A percentile compares a stretch with the other conserved stretches of the same genome.
phyloP scores from a whole-genome alignment of 1,139 yeast species.

The Geotrichum carabidarum region DNA sequence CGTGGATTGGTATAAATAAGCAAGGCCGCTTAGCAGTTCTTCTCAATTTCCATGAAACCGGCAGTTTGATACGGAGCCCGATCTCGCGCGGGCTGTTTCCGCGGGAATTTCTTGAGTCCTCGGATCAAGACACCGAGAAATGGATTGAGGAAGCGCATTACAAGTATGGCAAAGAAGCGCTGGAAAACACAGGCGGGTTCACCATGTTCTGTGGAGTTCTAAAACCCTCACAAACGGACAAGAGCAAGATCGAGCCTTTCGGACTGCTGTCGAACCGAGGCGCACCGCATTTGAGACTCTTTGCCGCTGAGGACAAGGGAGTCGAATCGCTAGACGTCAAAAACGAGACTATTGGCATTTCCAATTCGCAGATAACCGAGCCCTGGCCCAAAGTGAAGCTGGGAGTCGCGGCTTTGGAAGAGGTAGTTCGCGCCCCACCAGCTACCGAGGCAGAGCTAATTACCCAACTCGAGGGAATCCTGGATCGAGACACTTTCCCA shows the following conservation, averaged over 20 bases:
- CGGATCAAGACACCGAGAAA: conserved; percentile 37
- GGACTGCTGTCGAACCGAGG: conserved; percentile 35
- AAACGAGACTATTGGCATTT: conserved; percentile 46
- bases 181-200: conserved; percentile 69
- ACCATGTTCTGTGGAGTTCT: conserved; percentile 61
- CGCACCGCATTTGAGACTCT: conserved; percentile 10
- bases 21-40: conserved; percentile 64
- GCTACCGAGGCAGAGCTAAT: conserved; percentile 37
- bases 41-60: conserved; percentile 53
- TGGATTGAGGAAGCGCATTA: conserved; percentile 40
- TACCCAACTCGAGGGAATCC: conserved; percentile 48
- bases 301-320: not conserved
- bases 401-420: conserved; percentile 47
- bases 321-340: not conserved
- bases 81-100: conserved; percentile 63
- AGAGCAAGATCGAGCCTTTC: conserved; percentile 39
- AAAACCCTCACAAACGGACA: conserved; percentile 23
- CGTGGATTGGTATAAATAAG: conserved; percentile 78
- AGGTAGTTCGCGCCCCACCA: conserved; percentile 37
- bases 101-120: conserved; percentile 46
- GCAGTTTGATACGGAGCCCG: not conserved
- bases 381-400: conserved; percentile 68
- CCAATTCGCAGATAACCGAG: conserved; percentile 53
- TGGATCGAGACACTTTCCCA: conserved; percentile 47
- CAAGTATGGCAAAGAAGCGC: conserved; percentile 23